Base-by-base conservation (phyloP, 306 rosid genomes). In the Dryas octopetala region DNA sequence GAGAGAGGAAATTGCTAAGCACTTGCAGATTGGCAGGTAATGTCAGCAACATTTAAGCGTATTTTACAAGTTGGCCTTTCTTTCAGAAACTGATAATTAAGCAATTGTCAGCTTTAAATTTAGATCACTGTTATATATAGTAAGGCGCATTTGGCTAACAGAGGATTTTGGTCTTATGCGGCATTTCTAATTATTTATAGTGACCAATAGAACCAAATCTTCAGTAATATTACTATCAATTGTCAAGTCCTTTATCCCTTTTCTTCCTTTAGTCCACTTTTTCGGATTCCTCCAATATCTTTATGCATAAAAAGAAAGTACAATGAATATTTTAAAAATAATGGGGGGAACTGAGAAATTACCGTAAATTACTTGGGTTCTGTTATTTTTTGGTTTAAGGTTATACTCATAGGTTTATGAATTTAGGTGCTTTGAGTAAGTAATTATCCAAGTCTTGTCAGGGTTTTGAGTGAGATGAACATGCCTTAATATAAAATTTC, bases 1-100 rank as follows among this genome's bases (percentile, higher is more conserved):
- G 73, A 40, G 1, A 14, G 66, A 59, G 80, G 83, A 79, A 83
- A 71, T 61, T 83, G 77, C 81, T 40, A 43, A 16, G 83, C 79
- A 78, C 38, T 41, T 82, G 70, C 74, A 3, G 7, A n/a, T n/a
- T 73, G 74, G 66, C 12, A 45, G 58, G 54, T 4, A 52, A 19
- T 60, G 55, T 45, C 72, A 15, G 68, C 75, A 32, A 52, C 19
- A 73, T 50, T 6, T 47, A 59, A 72, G 66, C 17, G 74, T 49
- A 4, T 55, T 53, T 46, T 54, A 3, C 5, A 23, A 5, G 55
- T 1, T 2, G 70, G 47, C 47, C 16, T 8, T 26, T 9, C 19
- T 12, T 54, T 7, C 45, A 32, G 44, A 2, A 17, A 28, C 23
- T 69, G 75, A 57, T 70, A 70, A 14, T 15, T 7, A 40, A 63